Conservation (phyloP, 495 filamentous ascomycete species). For the Penicillium waksmanii region DNA sequence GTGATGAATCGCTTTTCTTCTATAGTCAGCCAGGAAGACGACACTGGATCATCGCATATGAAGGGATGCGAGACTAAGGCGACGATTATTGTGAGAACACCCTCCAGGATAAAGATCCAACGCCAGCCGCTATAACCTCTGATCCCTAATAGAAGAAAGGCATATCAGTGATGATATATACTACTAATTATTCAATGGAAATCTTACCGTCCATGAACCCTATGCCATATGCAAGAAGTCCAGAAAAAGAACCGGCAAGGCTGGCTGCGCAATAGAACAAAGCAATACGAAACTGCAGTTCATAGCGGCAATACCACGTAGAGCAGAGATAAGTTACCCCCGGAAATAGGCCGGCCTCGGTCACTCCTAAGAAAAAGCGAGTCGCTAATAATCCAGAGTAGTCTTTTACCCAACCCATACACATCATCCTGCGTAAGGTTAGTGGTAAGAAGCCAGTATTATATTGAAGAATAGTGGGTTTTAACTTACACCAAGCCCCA, state of each 20-base stretch:
- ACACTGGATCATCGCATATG: not conserved
- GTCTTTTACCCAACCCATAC: not conserved
- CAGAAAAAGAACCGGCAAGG: not conserved
- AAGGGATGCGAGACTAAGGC: not conserved
- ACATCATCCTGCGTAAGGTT: not conserved
- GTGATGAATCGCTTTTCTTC: not conserved
- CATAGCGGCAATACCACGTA: not conserved
- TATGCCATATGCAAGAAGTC: not conserved
- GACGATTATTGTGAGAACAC: not conserved
- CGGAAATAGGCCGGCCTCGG: not conserved
- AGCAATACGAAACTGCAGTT: constrained; percentile 1
- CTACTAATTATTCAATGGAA: not conserved
- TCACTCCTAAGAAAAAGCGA: constrained; percentile 2
- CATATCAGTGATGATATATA: not conserved
- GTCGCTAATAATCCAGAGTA: not conserved
- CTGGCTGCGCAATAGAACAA: constrained; percentile 1
- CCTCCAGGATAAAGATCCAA: not conserved
- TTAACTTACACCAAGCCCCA: not conserved
- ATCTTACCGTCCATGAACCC: not conserved
- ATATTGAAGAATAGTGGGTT: not conserved
- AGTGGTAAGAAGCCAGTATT: not conserved
- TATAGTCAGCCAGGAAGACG: not conserved
- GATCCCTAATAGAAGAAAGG: not conserved
- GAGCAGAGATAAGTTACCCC: not conserved
- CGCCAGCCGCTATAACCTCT: constrained; percentile 3